Evolutionary conservation across 176 grass and related monocot species (phyloP), one percentile per base, ranked within the genome.

Genomic region (Chrysopogon serrulatus): DNA sequence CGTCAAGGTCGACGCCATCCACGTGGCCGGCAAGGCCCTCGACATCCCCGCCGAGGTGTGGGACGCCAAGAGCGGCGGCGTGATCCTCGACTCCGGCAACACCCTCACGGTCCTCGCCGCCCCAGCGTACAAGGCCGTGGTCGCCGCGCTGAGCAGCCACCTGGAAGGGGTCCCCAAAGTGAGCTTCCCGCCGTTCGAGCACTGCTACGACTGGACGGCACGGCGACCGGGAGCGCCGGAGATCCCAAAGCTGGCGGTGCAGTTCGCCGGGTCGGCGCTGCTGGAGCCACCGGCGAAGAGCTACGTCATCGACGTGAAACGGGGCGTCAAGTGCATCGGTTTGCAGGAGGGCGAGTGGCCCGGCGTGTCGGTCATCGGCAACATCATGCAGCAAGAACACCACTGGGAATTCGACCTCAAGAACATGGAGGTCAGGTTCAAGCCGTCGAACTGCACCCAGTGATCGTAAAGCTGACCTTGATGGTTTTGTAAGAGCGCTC

Each of bases 331-430:
- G 75, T 98, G 95, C 87, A 86, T 98, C 76, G 93, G 93, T 2
- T 34, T 96, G 72, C 84, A 84, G 56, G 76, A 94, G 13, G 89
- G 85, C 12, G 68, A 33, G 12, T 90, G 91, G 93, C 96, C 93
- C 0, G 93, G 91, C 33, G 37, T 86, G 76, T 94, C 93, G 6
- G 85, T 87, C 5, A 85, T 98, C 32, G 93, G 96, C 26, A 98
- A 98, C 57, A 98, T 96, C 31, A 3, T 98, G 73, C 96, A 98
- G 84, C 96, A 98, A 84, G 93, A 98, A 57, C 93, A 98, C 88
- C 63, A 89, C 15, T 98, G 96, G 96, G 96, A 98, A 85, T 98
- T 95, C 68, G 96, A 96, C 63, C 47, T 98, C 51, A 74, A 24
- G 64, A 86, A 92, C 57, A 88, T 56, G 66, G 59, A 74, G 80